These are phyloP conservation scores for Botrytis cinerea DNA, from an alignment of 2,329 filamentous ascomycete genomes.

Conservation along the genomic window DNA sequence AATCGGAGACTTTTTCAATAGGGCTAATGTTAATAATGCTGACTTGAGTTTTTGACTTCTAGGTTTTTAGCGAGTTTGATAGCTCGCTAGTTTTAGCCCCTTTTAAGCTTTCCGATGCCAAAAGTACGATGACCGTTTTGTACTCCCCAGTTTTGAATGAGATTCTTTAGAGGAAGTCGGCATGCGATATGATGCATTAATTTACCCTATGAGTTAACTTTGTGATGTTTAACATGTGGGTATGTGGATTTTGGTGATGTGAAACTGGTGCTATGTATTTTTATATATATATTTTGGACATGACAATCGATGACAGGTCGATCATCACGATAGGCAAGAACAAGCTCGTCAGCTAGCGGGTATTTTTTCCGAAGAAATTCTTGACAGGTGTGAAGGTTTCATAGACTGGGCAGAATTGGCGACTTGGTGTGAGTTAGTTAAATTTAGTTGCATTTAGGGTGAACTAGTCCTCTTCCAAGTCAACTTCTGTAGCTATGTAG, in stretches of 20 bases:
- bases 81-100: slow-evolving; percentile 12
- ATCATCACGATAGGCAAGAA: not conserved
- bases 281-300: not conserved
- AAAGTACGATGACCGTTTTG: not conserved
- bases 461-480: not conserved
- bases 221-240: not conserved
- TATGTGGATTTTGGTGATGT: not conserved
- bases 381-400: not conserved
- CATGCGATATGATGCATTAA: rapidly evolving
- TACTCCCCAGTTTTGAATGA: not conserved
- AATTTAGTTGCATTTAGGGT: not conserved
- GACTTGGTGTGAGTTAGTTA: not conserved
- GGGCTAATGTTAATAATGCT: not conserved
- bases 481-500: not conserved
- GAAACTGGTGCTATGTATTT: not conserved
- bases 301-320: not conserved
- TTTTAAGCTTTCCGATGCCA: not conserved
- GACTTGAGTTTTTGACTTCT: not conserved
- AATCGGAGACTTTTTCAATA: not conserved
- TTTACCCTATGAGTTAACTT: rapidly evolving
- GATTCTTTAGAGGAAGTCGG: not conserved
- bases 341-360: too few species aligned
- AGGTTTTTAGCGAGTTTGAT: not conserved
- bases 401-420: not conserved
- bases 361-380: not conserved